Evolutionary conservation across 768 basidiomycete species (phyloP).

Genomic region (Inosperma sp.): DNA sequence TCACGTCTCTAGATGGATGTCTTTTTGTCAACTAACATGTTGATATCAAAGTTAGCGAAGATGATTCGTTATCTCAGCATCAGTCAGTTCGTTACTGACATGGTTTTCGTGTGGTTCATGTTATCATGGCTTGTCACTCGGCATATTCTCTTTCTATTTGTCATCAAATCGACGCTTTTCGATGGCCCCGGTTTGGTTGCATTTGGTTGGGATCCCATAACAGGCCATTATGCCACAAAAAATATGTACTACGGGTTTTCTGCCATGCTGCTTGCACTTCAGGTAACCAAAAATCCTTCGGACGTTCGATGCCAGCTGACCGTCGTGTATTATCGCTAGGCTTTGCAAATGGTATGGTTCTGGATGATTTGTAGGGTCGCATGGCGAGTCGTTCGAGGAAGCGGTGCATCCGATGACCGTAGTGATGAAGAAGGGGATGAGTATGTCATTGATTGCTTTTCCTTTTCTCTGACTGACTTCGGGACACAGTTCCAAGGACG

Average conservation of each 20-base stretch:
- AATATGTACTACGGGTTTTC: constrained; percentile 46
- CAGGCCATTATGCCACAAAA: constrained; percentile 53
- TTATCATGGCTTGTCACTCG: constrained; percentile 89
- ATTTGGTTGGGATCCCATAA: constrained; percentile 54
- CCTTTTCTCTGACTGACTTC: background rate
- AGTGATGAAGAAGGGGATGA: constrained; percentile 70
- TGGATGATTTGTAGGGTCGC: constrained; percentile 79
- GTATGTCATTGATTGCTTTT: constrained; percentile 28
- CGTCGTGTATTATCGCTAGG: constrained; percentile 31
- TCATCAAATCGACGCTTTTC: constrained; percentile 57
- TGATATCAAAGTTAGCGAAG: constrained; percentile 68
- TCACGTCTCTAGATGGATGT: background rate
- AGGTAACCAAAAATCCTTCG: constrained; percentile 43
- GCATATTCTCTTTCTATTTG: constrained; percentile 72
- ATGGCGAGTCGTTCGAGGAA: constrained; percentile 71
- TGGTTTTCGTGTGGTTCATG: constrained; percentile 76
- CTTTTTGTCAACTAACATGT: constrained; percentile 4
- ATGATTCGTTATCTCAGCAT: constrained; percentile 85
- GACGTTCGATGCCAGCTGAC: background rate
- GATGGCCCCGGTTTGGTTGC: constrained; percentile 48
- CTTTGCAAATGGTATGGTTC: constrained; percentile 83
- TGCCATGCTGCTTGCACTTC: constrained; percentile 50
- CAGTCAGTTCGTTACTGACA: constrained; percentile 60
- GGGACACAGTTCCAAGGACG: background rate
- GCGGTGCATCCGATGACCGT: constrained; percentile 76